Base-by-base conservation (phyloP, 371 early-diverging fungal species). In the Mitosporidium daphniae region DNA sequence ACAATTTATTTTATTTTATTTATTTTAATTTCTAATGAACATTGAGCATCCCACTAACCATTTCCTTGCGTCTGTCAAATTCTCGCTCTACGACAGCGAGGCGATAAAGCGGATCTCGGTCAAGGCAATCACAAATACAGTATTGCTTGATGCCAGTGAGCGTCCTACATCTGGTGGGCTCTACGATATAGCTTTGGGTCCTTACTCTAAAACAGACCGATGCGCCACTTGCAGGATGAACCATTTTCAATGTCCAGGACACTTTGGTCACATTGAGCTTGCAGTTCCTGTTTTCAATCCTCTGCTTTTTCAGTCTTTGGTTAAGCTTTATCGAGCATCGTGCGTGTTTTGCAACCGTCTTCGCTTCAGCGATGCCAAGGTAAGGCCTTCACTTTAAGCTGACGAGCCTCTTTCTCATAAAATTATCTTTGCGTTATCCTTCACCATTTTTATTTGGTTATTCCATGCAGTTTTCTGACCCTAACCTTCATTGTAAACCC, bases 171-270 rank as follows among this genome's bases (percentile, higher is more conserved):
- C 50, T 27, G 70, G 77, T 27, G 94, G 95, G 33, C 54, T 94
- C 12, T 84, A 89, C 38, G 97, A 95, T 51, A 55, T 66, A 21
- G 61, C 73, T 8, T 60, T 99, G 33, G 99, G 99, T 16, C 91
- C 99, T 13, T 54, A 55, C 37, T 54, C 61, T 36, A 57, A 55
- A n/a, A n/a, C n/a, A n/a, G n/a, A n/a, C n/a, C n/a, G n/a, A 3
- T 48, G 49, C 23, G 26, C 27, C 21, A 35, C 37, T 6, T 48
- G 49, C 32, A 21, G 31, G 13, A 20, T 43, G 10, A 27, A 28
- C 8, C 19, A 25, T 10, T 24, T 32, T 11, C 14, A n/a, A 6
- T 48, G 49, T 31, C 41, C 40, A 8, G 49, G 49, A 17, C 49
- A 48, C 23, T 45, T 43, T 33, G 49, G 49, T 8, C 34, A 44